phyloP scores from a whole-genome alignment of 768 basidiomycete genomes.

The Rubroboletus satanas region DNA sequence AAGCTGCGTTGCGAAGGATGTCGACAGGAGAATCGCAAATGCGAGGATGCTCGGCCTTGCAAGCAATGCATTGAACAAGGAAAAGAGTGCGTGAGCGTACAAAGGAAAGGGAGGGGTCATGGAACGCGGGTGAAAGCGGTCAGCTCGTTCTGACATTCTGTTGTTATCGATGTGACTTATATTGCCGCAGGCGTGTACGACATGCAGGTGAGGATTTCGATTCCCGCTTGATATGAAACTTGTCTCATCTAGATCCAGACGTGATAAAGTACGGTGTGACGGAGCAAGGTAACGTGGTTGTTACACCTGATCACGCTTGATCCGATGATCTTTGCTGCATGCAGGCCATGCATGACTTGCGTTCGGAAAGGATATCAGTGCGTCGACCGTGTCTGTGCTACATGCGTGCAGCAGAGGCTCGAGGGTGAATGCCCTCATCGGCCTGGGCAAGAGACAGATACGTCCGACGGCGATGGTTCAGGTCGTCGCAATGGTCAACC shows the following conservation, averaged over 20 bases:
- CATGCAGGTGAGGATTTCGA: slow-evolving; percentile 47
- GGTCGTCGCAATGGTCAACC: slow-evolving; percentile 1
- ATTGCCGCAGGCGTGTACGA: slow-evolving; percentile 49
- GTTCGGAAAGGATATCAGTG: slow-evolving; percentile 50
- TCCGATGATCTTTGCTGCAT: slow-evolving; percentile 7
- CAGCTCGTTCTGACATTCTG: slow-evolving; percentile 24
- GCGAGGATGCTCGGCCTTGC: slow-evolving; percentile 59
- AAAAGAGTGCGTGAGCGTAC: slow-evolving; percentile 46
- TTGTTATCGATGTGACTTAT: slow-evolving; percentile 5
- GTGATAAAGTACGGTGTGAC: slow-evolving; percentile 61
- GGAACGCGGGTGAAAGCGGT: slow-evolving; percentile 62
- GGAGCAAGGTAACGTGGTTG: slow-evolving; percentile 44
- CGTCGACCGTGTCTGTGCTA: slow-evolving; percentile 44
- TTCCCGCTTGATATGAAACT: slow-evolving; percentile 2
- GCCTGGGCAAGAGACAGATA: slow-evolving; percentile 18
- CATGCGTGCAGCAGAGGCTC: slow-evolving; percentile 43
- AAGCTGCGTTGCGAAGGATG: slow-evolving; percentile 60
- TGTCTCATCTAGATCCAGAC: slow-evolving; percentile 36
- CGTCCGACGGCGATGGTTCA: slow-evolving; percentile 26
- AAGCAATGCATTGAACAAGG: slow-evolving; percentile 45
- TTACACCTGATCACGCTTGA: neutral
- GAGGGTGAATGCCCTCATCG: slow-evolving; percentile 46
- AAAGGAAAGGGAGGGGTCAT: slow-evolving; percentile 52
- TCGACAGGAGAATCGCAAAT: slow-evolving; percentile 51
- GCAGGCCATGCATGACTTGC: slow-evolving; percentile 50